These are phyloP conservation scores for Aurantiochytrium sp. DNA, from an alignment of 108 stramenopile genomes.

Conservation along the genomic window DNA sequence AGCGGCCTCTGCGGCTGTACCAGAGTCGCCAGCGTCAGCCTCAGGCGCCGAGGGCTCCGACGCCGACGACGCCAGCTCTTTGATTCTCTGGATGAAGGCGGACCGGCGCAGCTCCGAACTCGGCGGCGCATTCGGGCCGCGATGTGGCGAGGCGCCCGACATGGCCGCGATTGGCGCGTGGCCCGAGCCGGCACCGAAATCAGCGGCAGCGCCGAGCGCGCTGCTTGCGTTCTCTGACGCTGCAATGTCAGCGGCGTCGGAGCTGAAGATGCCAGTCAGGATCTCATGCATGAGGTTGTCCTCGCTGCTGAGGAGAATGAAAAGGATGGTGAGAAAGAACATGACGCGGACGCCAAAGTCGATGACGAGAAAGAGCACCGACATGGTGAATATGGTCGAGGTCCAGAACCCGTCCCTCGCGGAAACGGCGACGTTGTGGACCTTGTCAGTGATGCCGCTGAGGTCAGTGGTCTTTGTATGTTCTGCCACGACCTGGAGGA, in stretches of 20 bases:
- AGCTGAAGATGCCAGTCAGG: slow-evolving; percentile 17
- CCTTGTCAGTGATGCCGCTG: not conserved
- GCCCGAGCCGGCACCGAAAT: too few species aligned
- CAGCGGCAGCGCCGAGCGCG: too few species aligned
- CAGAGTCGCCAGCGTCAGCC: too few species aligned
- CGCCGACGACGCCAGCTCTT: not conserved
- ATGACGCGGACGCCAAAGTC: not conserved
- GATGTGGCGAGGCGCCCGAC: too few species aligned
- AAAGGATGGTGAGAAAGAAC: not conserved
- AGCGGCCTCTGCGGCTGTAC: too few species aligned
- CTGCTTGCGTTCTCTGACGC: too few species aligned
- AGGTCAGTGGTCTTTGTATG: slow-evolving; percentile 5
- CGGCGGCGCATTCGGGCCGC: not conserved
- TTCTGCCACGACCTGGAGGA: not conserved
- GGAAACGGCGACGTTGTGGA: not conserved
- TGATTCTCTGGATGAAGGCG: too few species aligned
- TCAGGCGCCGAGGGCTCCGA: not conserved
- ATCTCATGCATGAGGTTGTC: slow-evolving; percentile 28
- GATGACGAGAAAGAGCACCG: not conserved
- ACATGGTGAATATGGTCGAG: slow-evolving; percentile 18
- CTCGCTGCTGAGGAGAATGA: not conserved
- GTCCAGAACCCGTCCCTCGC: slow-evolving; percentile 16
- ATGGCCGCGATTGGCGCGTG: too few species aligned
- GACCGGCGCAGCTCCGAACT: not conserved
- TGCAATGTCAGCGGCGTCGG: not conserved